Percentiles rank a stretch among this genome's conserved stretches.
Evolutionary conservation across 2,329 filamentous ascomycete species (phyloP).

Genomic region (Penicillium sp.): DNA sequence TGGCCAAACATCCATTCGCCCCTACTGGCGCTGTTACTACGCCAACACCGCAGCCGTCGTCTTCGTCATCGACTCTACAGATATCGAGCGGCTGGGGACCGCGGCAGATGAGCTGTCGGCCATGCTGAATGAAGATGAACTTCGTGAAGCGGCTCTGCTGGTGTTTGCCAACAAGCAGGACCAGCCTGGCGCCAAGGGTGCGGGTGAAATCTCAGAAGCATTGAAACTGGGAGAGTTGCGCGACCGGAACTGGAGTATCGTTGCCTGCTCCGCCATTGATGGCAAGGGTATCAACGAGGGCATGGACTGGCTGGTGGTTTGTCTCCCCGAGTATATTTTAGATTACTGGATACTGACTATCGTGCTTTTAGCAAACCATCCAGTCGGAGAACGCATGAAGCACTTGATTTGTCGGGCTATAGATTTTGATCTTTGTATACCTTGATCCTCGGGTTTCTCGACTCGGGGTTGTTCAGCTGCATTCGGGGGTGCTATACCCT

Average conservation of each 20-base stretch:
- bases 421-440: constrained; percentile 31
- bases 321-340: constrained; percentile 25
- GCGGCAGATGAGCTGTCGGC: constrained; percentile 87
- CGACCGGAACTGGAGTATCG: constrained; percentile 98
- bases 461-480: constrained; percentile 18
- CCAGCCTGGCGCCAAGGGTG: constrained; percentile 91
- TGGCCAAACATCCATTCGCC: constrained; percentile 96
- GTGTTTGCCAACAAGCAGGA: constrained; percentile 99
- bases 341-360: constrained; percentile 9
- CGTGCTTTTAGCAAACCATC: constrained; percentile 37
- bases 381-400: constrained; percentile 42
- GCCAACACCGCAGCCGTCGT: constrained; percentile 97
- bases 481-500: constrained; percentile 19
- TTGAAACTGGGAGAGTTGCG: constrained; percentile 83
- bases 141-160: constrained; percentile 83
- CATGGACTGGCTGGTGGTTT: constrained; percentile 97
- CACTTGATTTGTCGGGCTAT: constrained; percentile 28
- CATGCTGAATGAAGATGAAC: constrained; percentile 96
- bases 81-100: constrained; percentile 90
- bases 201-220: constrained; percentile 93
- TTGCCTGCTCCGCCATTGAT: constrained; percentile 94
- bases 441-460: constrained; percentile 16
- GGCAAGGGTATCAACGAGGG: constrained; percentile 91
- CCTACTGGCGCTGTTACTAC: constrained; percentile 99
- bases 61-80: constrained; percentile 96